phyloP scores from a whole-genome alignment of 805 yeast species.

The Torulaspora maleeae region DNA sequence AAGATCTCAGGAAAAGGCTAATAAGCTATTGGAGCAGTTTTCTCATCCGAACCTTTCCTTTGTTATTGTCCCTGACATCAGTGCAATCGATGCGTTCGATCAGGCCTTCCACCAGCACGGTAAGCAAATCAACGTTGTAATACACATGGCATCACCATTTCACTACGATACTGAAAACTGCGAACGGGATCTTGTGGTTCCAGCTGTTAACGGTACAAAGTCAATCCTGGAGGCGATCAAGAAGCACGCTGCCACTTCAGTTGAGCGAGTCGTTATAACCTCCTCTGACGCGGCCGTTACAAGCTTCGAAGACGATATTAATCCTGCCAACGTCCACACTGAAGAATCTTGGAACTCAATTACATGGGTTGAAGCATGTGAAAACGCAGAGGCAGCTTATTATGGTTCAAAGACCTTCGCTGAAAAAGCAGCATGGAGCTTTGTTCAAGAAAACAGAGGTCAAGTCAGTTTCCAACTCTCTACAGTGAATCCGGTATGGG shows the following conservation, averaged over 20 bases:
- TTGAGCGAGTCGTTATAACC: conserved; percentile 49
- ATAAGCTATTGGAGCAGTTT: conserved; percentile 33
- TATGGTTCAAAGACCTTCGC: conserved; percentile 48
- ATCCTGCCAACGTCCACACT: conserved; percentile 20
- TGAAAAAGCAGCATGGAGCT: conserved; percentile 48
- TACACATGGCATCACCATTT: conserved; percentile 52
- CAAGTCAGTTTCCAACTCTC: conserved; percentile 38
- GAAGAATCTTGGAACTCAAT: conserved; percentile 40
- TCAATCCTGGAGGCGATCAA: conserved; percentile 46
- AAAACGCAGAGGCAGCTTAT: conserved; percentile 31
- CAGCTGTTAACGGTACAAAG: conserved; percentile 54
- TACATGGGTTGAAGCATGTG: conserved; percentile 6
- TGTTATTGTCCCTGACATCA: conserved; percentile 37
- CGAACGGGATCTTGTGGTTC: conserved; percentile 47
- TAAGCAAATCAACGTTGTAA: conserved; percentile 38
- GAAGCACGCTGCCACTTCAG: conserved; percentile 39
- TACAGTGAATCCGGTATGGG: conserved; percentile 41
- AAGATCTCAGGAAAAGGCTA: conserved; percentile 43
- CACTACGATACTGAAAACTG: conserved; percentile 34
- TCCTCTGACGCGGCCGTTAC: conserved; percentile 54
- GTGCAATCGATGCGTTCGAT: conserved; percentile 42
- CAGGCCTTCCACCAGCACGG: conserved; percentile 39
- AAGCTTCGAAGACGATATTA: conserved; percentile 17
- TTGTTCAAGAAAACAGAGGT: background rate
- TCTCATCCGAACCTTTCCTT: conserved; percentile 22